Percentiles rank a stretch among this genome's conserved stretches.
phyloP scores from a whole-genome alignment of 805 yeast genomes.

The Schwanniomyces vanrijiae region DNA sequence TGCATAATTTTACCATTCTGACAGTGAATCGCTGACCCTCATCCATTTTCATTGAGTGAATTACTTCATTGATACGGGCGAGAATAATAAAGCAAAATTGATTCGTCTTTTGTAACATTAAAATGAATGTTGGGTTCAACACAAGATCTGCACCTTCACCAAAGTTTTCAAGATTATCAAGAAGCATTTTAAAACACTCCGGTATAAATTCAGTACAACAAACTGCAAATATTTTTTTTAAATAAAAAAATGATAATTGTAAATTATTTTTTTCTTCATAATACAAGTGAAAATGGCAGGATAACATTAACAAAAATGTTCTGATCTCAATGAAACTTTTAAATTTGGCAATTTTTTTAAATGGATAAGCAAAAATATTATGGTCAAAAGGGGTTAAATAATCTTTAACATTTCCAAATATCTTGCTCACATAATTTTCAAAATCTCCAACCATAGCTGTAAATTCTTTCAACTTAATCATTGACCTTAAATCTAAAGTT shows the following conservation, averaged over 20 bases:
- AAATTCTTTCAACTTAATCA: conserved; percentile 18
- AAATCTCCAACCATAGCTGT: conserved; percentile 27
- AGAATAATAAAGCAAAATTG: conserved; percentile 26
- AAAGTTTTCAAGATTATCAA: conserved; percentile 34
- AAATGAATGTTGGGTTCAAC: conserved; percentile 39
- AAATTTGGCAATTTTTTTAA: conserved; percentile 23
- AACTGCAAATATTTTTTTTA: conserved; percentile 27
- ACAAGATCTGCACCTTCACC: conserved; percentile 42
- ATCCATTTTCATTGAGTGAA: conserved; percentile 18
- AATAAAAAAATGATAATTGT: conserved; percentile 31
- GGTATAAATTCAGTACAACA: conserved; percentile 30
- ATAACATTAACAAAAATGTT: conserved; percentile 27
- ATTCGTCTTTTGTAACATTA: conserved; percentile 25
- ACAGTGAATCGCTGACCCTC: conserved; percentile 23
- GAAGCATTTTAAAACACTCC: conserved; percentile 27
- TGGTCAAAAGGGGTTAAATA: conserved; percentile 17
- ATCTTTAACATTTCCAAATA: conserved; percentile 26
- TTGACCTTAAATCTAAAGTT: conserved; percentile 17
- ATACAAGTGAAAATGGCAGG: conserved; percentile 36
- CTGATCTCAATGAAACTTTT: conserved; percentile 26
- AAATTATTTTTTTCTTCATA: conserved; percentile 31
- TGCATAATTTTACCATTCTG: conserved; percentile 21
- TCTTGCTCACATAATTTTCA: conserved; percentile 30
- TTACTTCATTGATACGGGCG: conserved; percentile 21
- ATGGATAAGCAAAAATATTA: conserved; percentile 16